Evolutionary conservation across 768 basidiomycete species (phyloP).

Genomic region (Pisolithus sp.): DNA sequence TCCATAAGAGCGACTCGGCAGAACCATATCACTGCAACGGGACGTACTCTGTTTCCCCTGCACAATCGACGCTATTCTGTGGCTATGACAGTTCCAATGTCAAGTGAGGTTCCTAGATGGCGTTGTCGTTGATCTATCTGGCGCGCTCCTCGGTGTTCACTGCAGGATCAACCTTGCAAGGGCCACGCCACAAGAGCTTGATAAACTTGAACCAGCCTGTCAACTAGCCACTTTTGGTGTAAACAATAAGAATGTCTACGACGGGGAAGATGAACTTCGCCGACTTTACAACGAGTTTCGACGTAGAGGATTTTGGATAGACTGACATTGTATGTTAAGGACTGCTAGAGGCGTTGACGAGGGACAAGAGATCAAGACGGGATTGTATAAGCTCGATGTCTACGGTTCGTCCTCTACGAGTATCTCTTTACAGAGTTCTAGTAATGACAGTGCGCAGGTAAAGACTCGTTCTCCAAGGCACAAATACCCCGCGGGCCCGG

Average conservation of each 20-base stretch:
- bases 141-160: no score
- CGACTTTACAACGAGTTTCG: conserved; percentile 31
- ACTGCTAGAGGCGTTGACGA: conserved; percentile 18
- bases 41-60: no score
- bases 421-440: not conserved
- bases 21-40: no score
- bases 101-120: no score
- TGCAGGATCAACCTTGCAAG: no score
- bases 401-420: conserved; percentile 28
- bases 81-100: no score
- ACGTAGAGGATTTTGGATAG: conserved; percentile 21
- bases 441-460: conserved; percentile 18
- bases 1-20: no score
- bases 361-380: conserved; percentile 17
- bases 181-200: not conserved
- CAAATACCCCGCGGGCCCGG: conserved; percentile 42
- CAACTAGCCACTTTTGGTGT: conserved; percentile 35
- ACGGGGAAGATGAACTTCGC: conserved; percentile 34
- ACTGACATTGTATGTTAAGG: conserved; percentile 16
- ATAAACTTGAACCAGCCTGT: conserved; percentile 30
- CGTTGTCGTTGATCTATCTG: no score
- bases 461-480: conserved; percentile 43
- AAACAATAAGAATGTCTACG: conserved; percentile 30
- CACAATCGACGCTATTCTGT: no score
- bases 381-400: conserved; percentile 43